Evolutionary conservation across 176 grass and related monocot genomes (phyloP), one percentile per base, ranked within the genome.

Genomic region (Avena insularis): DNA sequence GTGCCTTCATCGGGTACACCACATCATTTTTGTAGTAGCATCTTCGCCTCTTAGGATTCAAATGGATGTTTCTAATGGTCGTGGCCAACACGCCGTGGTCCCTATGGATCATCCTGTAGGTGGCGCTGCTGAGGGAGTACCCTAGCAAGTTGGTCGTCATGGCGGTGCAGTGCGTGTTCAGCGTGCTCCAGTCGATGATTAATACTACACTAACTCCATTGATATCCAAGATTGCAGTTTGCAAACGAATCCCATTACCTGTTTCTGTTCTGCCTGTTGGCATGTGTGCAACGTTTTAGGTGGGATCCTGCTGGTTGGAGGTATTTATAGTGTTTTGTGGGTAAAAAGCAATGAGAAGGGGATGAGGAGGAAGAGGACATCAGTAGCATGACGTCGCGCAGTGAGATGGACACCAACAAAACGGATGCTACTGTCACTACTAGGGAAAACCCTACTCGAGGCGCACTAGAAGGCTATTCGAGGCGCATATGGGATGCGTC

Each of bases 61-160:
- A 79, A 68, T 90, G 92, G 12, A 87, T 88, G 0, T 94, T 97
- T 23, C 65, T 97, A 3, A 77, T 97, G 36, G 75, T 97, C n/a
- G 55, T 89, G 17, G 62, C 86, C 16, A 93, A 87, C 64, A 12
- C 70, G 16, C 65, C 84, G 4, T 97, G 87, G 87, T 89, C 90
- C 7, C 10, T 97, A 33, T 97, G 90, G 92, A 79, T 97, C 74
- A 87, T 97, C 11, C 62, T 92, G 7, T 91, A 97, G 95, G 88
- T 85, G 3, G 62, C 82, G 15, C 55, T 95, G 45, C 79, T 95
- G 8, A 69, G 80, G 77, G 93, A 98, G 40, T 93, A 27, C 25
- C 89, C 91, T 0, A 84, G 88, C 21, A 97, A 87, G 79, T 84
- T 95, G 83, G 43, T 91, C 14, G 71, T 95, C 15, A 92, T 89